Evolutionary conservation across 2,329 filamentous ascomycete species (phyloP).

Genomic region (Pseudovirgaria hyperparasitica): DNA sequence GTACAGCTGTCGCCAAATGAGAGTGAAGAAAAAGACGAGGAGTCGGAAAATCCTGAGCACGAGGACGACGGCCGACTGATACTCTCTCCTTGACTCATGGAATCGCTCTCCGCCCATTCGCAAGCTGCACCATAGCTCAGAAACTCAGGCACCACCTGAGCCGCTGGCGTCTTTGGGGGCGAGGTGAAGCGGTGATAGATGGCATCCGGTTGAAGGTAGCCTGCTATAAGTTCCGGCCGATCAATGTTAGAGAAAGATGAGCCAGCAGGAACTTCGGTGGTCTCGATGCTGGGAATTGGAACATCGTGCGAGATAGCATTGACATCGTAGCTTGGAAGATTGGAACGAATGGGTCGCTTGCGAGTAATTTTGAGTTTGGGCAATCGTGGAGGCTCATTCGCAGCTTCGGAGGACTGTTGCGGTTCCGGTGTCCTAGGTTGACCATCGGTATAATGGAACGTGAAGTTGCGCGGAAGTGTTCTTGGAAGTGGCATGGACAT

Average conservation of each 20-base stretch:
- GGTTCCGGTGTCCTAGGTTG: conserved; percentile 32
- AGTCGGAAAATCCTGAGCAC: conserved; percentile 48
- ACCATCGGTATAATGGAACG: conserved; percentile 35
- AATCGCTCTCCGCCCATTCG: conserved; percentile 20
- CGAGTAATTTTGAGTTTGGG: no score
- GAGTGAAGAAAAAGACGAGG: conserved; percentile 47
- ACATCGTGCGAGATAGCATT: conserved; percentile 14
- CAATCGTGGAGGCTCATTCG: conserved; percentile 31
- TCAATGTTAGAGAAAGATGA: conserved; percentile 14
- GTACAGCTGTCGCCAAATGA: conserved; percentile 48
- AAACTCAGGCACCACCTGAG: conserved; percentile 23
- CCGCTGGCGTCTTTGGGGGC: conserved; percentile 36
- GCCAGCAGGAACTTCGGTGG: conserved; percentile 25
- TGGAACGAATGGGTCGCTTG: conserved; percentile 33
- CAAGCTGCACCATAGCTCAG: conserved; percentile 14
- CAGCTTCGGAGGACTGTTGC: conserved; percentile 21
- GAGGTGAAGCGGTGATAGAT: conserved; percentile 27
- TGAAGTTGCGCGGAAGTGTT: conserved; percentile 38
- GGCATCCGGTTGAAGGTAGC: conserved; percentile 30
- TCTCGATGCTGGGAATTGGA: conserved; percentile 38
- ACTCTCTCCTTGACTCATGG: conserved; percentile 23
- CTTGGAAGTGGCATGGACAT: no score
- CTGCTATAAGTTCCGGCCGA: conserved; percentile 15
- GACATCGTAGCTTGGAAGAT: conserved; percentile 13
- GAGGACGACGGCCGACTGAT: conserved; percentile 45